Base-by-base conservation (phyloP, 371 early-diverging fungal genomes). In the Mortierella polycephala region DNA sequence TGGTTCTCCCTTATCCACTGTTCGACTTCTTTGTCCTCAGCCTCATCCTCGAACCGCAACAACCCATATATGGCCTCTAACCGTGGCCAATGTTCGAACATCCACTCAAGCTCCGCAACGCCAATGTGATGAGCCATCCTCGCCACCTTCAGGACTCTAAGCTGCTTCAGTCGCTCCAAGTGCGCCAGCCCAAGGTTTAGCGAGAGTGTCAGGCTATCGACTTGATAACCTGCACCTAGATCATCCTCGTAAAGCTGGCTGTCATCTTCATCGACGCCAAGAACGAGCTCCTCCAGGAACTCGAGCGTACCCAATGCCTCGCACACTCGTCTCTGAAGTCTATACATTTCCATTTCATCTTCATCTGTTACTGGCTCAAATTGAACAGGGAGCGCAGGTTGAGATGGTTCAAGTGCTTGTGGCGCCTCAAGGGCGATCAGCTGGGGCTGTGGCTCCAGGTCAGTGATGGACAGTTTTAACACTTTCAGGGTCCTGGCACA, bases 81-180 rank as follows among this genome's bases (percentile, higher is more conserved):
- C 20, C 18, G 16, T 5, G 18, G 51, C 57, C 57, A 57, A 42
- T 57, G 44, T 39, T 57, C 57, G 42, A 16, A 42, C 57, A 57
- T 57, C 57, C 57, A 57, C 42, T 57, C 39, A 13, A 57, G 12
- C 41, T 57, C 57, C 8, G 18, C 20, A n/a, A 39, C 6, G 18
- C 20, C n/a, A n/a, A 30, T 23, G 5, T 14, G 56, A 30, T 61
- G 37, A 23, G 11, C 41, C 39, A 41, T 14, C 11, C 41, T 18
- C n/a, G 18, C 57, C 7, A 57, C 44, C 39, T 57, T 44, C 44
- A 57, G n/a, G 5, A 57, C n/a, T 21, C 57, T 57, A 40, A 57
- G n/a, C 42, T 42, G 13, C 42, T 57, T 57, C 42, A 57, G 9
- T 7, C 20, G n/a, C 10, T 20, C 10, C 57, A 57, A n/a, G 20